phyloP scores from a whole-genome alignment of 1,284 basidiomycete species.

The Heterobasidion irregulare region DNA sequence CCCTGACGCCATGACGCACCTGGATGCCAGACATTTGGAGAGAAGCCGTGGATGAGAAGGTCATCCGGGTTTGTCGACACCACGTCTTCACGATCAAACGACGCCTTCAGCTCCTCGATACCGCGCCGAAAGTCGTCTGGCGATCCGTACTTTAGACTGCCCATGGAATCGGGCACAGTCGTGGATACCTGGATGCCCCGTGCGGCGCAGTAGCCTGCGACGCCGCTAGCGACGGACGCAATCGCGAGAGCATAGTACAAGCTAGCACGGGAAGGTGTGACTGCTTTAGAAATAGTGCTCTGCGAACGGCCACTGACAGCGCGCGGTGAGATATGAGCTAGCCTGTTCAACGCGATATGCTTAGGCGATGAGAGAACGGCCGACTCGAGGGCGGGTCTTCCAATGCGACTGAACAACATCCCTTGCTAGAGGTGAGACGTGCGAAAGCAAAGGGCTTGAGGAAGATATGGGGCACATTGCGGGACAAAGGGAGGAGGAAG shows the following conservation, averaged over 20 bases:
- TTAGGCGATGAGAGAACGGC: too few relatives aligned
- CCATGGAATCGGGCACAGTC: not conserved
- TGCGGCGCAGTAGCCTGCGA: not conserved
- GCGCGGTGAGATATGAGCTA: too few relatives aligned
- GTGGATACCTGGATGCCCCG: not conserved
- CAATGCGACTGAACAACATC: too few relatives aligned
- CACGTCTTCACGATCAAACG: conserved; percentile 24
- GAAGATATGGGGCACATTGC: too few relatives aligned
- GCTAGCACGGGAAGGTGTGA: not conserved
- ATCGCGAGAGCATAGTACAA: not conserved
- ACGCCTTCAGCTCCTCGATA: conserved; percentile 31
- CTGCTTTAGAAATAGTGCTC: too few relatives aligned
- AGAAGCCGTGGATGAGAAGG: conserved; percentile 43
- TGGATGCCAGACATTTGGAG: conserved; percentile 40
- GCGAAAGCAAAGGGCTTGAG: too few relatives aligned
- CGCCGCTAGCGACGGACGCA: not conserved
- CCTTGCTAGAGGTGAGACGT: too few relatives aligned
- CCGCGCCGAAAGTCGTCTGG: conserved; percentile 37
- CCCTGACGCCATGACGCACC: conserved; percentile 23
- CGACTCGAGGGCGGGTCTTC: too few relatives aligned
- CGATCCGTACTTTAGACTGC: conserved; percentile 24
- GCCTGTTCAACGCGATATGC: too few relatives aligned
- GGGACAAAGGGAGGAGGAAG: too few relatives aligned
- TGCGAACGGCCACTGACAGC: too few relatives aligned
- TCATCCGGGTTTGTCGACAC: conserved; percentile 46